Conservation (phyloP, 2,329 filamentous ascomycete species). For the Trichoderma oligosporum region DNA sequence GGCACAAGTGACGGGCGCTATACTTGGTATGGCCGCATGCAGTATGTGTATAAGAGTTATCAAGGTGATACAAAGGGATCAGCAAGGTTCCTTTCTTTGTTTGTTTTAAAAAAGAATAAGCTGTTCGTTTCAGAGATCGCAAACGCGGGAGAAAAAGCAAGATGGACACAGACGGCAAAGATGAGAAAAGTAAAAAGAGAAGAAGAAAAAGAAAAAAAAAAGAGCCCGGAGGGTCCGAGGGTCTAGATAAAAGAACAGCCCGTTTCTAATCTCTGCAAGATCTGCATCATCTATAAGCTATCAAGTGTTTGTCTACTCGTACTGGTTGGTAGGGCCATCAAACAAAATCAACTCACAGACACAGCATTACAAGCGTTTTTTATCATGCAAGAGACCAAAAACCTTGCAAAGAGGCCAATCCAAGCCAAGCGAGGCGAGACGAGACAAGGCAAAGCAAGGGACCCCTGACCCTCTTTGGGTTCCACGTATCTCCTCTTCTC, state of each 20-base stretch:
- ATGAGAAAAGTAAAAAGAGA: conserved; percentile 6
- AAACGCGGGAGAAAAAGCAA: not conserved
- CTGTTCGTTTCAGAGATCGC: conserved; percentile 12
- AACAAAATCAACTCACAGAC: conserved; percentile 4
- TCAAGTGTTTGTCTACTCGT: not conserved
- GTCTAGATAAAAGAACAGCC: conserved; percentile 18
- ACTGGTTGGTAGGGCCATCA: not conserved
- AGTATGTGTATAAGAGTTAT: conserved; percentile 3
- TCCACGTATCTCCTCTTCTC: not conserved
- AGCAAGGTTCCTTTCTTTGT: too few species aligned
- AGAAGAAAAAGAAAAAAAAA: conserved; percentile 6
- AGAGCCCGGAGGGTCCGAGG: conserved; percentile 1
- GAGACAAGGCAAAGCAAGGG: conserved; percentile 2
- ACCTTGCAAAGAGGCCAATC: conserved; percentile 1
- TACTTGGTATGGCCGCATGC: not conserved
- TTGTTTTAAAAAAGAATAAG: too few species aligned
- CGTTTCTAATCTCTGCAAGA: not conserved
- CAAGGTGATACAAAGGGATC: conserved; percentile 10
- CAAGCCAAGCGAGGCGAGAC: conserved; percentile 6
- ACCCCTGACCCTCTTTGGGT: not conserved
- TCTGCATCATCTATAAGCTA: conserved; percentile 9
- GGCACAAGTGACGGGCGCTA: conserved; percentile 8
- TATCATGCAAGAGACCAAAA: conserved; percentile 15
- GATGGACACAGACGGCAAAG: not conserved
- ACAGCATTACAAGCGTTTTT: too few species aligned